These are phyloP conservation scores for Heterobasidion parviporum DNA, from an alignment of 1,284 basidiomycete species.

Conservation along the genomic window DNA sequence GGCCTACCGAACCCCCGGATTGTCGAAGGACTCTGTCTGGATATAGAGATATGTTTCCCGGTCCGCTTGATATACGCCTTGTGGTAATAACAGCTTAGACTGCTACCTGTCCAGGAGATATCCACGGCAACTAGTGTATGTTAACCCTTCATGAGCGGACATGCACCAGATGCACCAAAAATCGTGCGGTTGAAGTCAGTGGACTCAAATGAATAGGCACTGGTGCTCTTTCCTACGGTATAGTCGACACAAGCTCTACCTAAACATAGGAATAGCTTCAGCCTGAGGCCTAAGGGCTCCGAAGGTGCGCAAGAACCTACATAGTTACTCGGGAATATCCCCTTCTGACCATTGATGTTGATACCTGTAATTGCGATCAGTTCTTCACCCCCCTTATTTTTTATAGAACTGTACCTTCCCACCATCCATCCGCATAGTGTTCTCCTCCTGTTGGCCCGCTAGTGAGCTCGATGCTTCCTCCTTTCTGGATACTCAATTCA, in stretches of 20 bases:
- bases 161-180: no score
- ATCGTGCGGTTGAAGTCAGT: no score
- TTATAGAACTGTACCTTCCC: slow-evolving; percentile 52
- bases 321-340: slow-evolving; percentile 81
- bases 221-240: no score
- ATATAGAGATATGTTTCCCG: no score
- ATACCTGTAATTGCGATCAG: slow-evolving; percentile 36
- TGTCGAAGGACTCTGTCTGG: no score
- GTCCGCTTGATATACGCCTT: no score
- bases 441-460: slow-evolving; percentile 48
- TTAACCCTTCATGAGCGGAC: no score
- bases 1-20: no score
- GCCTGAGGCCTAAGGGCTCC: neutral
- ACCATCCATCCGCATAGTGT: slow-evolving; percentile 71
- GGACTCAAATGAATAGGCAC: no score
- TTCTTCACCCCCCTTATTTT: neutral
- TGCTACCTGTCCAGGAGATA: no score
- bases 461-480: slow-evolving; percentile 57
- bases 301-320: slow-evolving; percentile 36
- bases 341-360: slow-evolving; percentile 51
- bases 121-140: no score
- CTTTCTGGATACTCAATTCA: slow-evolving; percentile 59
- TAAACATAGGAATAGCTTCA: neutral
- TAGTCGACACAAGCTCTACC: neutral
- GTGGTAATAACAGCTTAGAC: no score